Evolutionary conservation across 2,329 filamentous ascomycete genomes (phyloP), one percentile per base, ranked within the genome.

Genomic region (Hypoxylon sp.): DNA sequence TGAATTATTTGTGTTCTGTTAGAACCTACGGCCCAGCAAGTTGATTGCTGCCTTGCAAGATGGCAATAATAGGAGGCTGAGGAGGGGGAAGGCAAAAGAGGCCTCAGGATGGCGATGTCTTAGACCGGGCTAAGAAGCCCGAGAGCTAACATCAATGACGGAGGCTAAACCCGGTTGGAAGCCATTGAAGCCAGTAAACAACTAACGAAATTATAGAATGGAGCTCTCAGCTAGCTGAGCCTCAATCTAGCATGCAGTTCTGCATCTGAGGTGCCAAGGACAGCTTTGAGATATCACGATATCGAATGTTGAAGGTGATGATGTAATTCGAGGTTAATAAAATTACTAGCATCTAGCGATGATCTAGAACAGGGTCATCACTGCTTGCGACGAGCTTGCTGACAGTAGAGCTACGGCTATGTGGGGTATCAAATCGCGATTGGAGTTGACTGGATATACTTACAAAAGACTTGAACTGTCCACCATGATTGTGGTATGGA

Each of bases 111-210:
- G 29, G 46, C 45, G 34, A 41, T 16, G 45, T 41, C 53, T 51
- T 46, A 59, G 45, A 29, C 32, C n/a, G 47, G 59, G 47, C 30
- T 57, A 59, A 63, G 30, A 50, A 61, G 45, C 47, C 61, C 21
- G 34, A 57, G 50, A 65, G 50, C 34, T 51, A 61, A 65, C 52
- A 61, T 65, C 70, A 62, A 73, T 70, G 72, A 72, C 68, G 70
- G 69, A 69, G 61, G 70, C 59, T 65, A 58, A 54, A 64, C 34
- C 41, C 46, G 30, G 43, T 50, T 55, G 23, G 16, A 41, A 48
- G 60, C 16, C 16, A 23, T 37, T 11, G 50, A 52, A 57, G 51
- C 39, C 21, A 29, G 19, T 37, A 23, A 50, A 51, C 25, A 57
- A 21, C 23, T 60, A 55, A 34, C 37, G 53, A 27, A 50, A 57